These are phyloP conservation scores for Cercospora sesami DNA, from an alignment of 2,329 filamentous ascomycete genomes.

Conservation along the genomic window DNA sequence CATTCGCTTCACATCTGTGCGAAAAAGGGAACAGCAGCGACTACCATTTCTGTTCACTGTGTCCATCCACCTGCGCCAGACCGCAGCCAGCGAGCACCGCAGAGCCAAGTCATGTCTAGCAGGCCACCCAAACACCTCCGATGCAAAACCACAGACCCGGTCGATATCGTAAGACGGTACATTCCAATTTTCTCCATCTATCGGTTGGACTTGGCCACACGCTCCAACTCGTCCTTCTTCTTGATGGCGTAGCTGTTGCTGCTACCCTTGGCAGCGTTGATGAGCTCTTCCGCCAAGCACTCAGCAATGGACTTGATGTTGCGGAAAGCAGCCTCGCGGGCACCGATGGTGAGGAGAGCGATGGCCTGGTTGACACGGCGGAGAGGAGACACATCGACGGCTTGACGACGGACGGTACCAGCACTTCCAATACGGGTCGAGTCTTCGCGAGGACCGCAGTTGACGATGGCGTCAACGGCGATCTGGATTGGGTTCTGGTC, in stretches of 20 bases:
- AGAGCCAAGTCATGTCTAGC: conserved; percentile 14
- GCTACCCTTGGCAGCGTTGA: conserved; percentile 99
- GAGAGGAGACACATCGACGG: conserved; percentile 99
- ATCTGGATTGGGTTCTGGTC: conserved; percentile 99
- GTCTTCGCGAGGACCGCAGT: conserved; percentile 99
- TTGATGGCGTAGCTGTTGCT: conserved; percentile 99
- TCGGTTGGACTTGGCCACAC: conserved; percentile 99
- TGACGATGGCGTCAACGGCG: conserved; percentile 98
- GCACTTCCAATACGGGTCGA: conserved; percentile 98
- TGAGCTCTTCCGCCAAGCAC: conserved; percentile 99
- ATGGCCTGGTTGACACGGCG: conserved; percentile 99
- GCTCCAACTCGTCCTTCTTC: conserved; percentile 99
- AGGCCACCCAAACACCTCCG: conserved; percentile 17
- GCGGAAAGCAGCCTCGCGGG: conserved; percentile 97
- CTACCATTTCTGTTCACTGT: conserved; percentile 10
- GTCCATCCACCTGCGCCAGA: conserved; percentile 11
- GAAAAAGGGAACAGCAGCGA: conserved; percentile 15
- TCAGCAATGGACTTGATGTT: conserved; percentile 99
- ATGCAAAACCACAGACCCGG: conserved; percentile 14
- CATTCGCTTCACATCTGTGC: conserved; percentile 15
- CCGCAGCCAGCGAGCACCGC: conserved; percentile 9
- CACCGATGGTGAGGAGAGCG: conserved; percentile 96
- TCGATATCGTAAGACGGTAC: conserved; percentile 11
- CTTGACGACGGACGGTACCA: conserved; percentile 99
- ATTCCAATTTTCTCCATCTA: conserved; percentile 59